Conservation (phyloP, 2,329 filamentous ascomycete species). For the Epichloe uncinata region DNA sequence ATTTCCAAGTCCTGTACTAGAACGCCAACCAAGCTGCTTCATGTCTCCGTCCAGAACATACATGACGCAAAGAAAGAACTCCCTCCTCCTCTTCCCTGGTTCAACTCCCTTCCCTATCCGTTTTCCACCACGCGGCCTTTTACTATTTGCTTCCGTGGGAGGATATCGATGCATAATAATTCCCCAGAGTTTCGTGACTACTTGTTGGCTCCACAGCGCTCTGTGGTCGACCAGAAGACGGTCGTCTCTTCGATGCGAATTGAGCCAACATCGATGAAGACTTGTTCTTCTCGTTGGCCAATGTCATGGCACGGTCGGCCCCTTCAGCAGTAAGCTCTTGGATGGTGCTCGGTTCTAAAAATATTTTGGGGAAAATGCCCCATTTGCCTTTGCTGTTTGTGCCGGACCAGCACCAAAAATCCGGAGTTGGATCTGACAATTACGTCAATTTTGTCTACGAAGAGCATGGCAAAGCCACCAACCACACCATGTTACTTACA, state of each 20-base stretch:
- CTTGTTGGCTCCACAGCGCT: constrained; percentile 22
- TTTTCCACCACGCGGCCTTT: not conserved
- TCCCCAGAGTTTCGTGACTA: constrained; percentile 15
- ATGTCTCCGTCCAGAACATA: not conserved
- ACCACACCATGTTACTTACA: constrained; percentile 26
- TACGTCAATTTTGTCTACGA: not conserved
- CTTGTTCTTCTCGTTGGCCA: constrained; percentile 23
- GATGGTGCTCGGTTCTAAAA: constrained; percentile 33
- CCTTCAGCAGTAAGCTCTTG: constrained; percentile 19
- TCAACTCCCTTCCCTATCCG: not conserved
- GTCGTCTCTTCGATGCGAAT: constrained; percentile 19
- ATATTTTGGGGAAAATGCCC: constrained; percentile 39
- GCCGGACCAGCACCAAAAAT: constrained; percentile 45
- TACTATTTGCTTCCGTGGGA: not conserved
- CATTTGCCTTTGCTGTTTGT: constrained; percentile 37
- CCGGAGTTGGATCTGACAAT: constrained; percentile 26
- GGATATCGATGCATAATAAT: not conserved
- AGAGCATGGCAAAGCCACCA: not conserved
- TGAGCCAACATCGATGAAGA: constrained; percentile 21
- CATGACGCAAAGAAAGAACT: not conserved
- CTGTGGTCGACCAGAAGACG: constrained; percentile 15
- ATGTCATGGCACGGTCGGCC: constrained; percentile 17
- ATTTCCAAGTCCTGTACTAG: not conserved
- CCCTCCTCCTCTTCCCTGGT: not conserved
- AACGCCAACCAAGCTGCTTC: not conserved